These are phyloP conservation scores for Monsonia emarginata DNA, from an alignment of 441 rosid genomes.

Conservation along the genomic window DNA sequence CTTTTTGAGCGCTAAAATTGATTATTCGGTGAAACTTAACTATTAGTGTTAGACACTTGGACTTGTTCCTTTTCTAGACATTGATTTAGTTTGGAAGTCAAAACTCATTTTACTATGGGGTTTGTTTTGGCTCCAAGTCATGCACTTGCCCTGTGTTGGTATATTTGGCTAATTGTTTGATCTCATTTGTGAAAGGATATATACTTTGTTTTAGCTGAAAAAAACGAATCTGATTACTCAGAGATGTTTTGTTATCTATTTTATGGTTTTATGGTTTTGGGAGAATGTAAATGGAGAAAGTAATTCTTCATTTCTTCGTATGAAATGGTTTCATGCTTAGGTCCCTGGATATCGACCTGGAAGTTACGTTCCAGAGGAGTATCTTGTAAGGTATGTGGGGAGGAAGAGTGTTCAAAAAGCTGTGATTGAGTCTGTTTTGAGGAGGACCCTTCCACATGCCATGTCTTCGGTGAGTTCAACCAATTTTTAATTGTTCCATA, in stretches of 20 bases:
- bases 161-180: background rate
- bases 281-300: background rate
- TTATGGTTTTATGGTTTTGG: background rate
- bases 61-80: too few relatives aligned
- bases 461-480: slow-evolving; percentile 50
- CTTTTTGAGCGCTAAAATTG: too few relatives aligned
- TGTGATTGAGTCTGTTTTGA: slow-evolving; percentile 69
- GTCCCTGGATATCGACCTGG: slow-evolving; percentile 89
- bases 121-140: background rate
- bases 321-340: slow-evolving; percentile 25
- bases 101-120: too few relatives aligned
- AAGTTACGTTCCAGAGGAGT: slow-evolving; percentile 55
- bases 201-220: background rate
- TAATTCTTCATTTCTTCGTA: slow-evolving; percentile 1
- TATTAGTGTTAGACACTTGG: too few relatives aligned
- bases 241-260: background rate
- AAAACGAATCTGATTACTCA: background rate
- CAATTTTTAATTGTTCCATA: background rate
- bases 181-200: background rate
- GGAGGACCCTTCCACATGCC: slow-evolving; percentile 93
- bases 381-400: slow-evolving; percentile 63
- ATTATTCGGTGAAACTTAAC: too few relatives aligned
- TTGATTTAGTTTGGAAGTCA: background rate
- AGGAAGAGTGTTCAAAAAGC: slow-evolving; percentile 59
- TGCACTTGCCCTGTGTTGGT: background rate